Evolutionary conservation across 139 green algal genomes (phyloP), one percentile per base, ranked within the genome.

Genomic region (Ettlia oleoabundans): DNA sequence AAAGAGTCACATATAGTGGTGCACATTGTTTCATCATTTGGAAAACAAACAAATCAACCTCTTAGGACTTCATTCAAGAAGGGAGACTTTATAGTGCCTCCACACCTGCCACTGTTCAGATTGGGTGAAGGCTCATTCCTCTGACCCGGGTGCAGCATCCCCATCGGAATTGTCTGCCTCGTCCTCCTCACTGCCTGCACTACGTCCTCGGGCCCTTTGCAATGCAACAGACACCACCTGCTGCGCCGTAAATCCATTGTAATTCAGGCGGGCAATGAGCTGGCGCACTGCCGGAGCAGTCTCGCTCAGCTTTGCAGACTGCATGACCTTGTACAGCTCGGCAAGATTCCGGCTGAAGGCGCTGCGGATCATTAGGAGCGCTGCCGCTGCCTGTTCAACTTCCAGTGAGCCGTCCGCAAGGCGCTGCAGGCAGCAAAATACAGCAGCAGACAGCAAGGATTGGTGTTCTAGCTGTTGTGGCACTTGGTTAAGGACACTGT

Each of bases 211-310:
- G 13, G 47, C 15, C 47, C 10, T 58, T 30, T 22, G 62, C 30
- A n/a, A 68, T 30, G n/a, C 62, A 2, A n/a, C 62, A 2, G 30
- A 30, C 62, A 33, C 30, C n/a, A 42, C 69, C 69, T 62, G 69
- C 69, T 22, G 22, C 41, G 58, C 69, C 13, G 69, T 42, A 61
- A 64, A 68, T 4, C 58, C 73, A 24, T 80, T 80, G 53, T 89
- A 97, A 85, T 97, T 93, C 4, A 98, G 87, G 1, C 93, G 83
- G 73, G 93, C 62, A 13, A 97, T 86, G 21, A 98, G 88, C 86
- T 97, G 95, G 15, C 91, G 85, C 78, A 98, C 85, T 52, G 90
- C 87, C 0, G 95, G 92, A 2, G 91, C 90, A 8, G 90, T 86
- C 64, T 88, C 79, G 65, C 92, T 82, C 84, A 94, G 72, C 62